Conservation (phyloP, 2,329 filamentous ascomycete species). For the Elsinoe ampelina region DNA sequence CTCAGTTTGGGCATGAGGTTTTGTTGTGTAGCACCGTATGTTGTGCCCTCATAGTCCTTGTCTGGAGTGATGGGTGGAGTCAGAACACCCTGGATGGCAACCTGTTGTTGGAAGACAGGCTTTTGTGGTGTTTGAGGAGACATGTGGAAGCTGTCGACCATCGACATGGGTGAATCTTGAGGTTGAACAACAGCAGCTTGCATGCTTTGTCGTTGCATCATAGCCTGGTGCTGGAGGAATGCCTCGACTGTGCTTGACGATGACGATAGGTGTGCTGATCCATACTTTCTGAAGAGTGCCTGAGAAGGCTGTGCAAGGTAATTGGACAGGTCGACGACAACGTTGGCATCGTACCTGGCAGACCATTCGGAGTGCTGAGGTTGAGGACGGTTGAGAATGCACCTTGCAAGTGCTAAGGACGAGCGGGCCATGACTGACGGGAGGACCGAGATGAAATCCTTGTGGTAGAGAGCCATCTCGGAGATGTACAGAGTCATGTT, state of each 20-base stretch:
- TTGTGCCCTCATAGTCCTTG: conserved; percentile 27
- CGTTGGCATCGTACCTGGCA: conserved; percentile 58
- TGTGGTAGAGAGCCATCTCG: conserved; percentile 91
- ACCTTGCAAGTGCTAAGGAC: conserved; percentile 75
- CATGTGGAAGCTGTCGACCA: conserved; percentile 48
- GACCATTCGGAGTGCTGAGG: conserved; percentile 65
- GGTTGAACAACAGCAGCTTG: conserved; percentile 16
- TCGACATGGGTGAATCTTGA: conserved; percentile 32
- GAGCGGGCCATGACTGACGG: conserved; percentile 86
- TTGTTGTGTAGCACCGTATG: conserved; percentile 21
- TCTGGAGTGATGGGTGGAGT: conserved; percentile 83
- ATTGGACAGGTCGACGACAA: conserved; percentile 55
- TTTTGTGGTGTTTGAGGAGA: conserved; percentile 75
- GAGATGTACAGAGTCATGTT: conserved; percentile 91
- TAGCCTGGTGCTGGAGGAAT: conserved; percentile 54
- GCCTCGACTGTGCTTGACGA: conserved; percentile 56
- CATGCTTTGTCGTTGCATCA: conserved; percentile 22
- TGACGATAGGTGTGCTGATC: conserved; percentile 54
- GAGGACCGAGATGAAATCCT: conserved; percentile 88
- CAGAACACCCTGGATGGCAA: conserved; percentile 54
- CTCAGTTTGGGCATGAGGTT: conserved; percentile 20
- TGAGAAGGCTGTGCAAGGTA: conserved; percentile 58
- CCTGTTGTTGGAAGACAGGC: conserved; percentile 55
- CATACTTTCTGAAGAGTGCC: conserved; percentile 60
- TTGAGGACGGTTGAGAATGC: conserved; percentile 73